Conservation (phyloP, 1,284 basidiomycete genomes). For the Crucibulum parvulum region DNA sequence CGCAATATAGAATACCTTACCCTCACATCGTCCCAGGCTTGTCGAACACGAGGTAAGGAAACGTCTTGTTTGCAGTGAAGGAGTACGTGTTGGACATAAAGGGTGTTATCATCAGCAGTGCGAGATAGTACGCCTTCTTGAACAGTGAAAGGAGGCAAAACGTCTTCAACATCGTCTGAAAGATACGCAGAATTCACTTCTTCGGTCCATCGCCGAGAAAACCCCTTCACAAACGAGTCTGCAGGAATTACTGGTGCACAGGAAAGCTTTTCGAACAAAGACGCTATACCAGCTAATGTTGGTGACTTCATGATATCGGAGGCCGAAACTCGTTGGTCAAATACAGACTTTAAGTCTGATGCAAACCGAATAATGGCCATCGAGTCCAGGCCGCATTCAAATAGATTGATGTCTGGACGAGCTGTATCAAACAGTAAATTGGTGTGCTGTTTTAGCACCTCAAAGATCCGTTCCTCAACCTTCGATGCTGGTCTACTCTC, state of each 20-base stretch:
- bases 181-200: slow-evolving; percentile 32
- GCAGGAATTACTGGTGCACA: not conserved
- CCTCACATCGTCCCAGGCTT: slow-evolving; percentile 44
- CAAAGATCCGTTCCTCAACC: slow-evolving; percentile 24
- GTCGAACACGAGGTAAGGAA: slow-evolving; percentile 29
- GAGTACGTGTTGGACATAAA: slow-evolving; percentile 57
- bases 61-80: slow-evolving; percentile 30
- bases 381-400: slow-evolving; percentile 55
- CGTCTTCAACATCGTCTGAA: slow-evolving; percentile 29
- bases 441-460: slow-evolving; percentile 23
- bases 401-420: slow-evolving; percentile 40
- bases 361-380: slow-evolving; percentile 46
- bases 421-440: slow-evolving; percentile 15
- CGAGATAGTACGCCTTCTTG: slow-evolving; percentile 57
- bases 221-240: not conserved
- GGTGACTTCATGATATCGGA: slow-evolving; percentile 49
- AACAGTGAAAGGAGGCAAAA: slow-evolving; percentile 54
- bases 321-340: slow-evolving; percentile 37
- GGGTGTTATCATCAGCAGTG: slow-evolving; percentile 41
- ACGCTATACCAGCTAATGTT: slow-evolving; percentile 39
- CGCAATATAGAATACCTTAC: slow-evolving; percentile 45
- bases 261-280: slow-evolving; percentile 19
- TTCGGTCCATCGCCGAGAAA: slow-evolving; percentile 4
- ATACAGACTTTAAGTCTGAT: slow-evolving; percentile 39
- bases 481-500: slow-evolving; percentile 19